phyloP scores from a whole-genome alignment of 768 basidiomycete genomes.

The Lentinula boryana region DNA sequence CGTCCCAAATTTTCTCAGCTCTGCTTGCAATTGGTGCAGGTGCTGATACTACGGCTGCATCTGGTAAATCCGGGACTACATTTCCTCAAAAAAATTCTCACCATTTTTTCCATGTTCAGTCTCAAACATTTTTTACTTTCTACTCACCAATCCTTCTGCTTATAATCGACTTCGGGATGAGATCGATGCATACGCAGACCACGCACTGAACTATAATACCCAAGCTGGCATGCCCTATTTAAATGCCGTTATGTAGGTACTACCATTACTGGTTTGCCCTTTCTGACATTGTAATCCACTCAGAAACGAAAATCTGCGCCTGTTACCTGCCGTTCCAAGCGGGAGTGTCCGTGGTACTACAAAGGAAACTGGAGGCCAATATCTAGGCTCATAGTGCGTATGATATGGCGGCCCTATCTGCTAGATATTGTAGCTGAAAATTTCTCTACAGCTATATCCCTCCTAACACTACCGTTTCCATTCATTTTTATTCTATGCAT shows the following conservation, averaged over 20 bases:
- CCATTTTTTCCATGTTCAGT: constrained; percentile 7
- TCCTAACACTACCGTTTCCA: constrained; percentile 35
- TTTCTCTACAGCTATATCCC: constrained; percentile 33
- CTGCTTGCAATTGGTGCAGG: constrained; percentile 34
- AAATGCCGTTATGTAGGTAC: constrained; percentile 28
- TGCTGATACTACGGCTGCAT: constrained; percentile 33
- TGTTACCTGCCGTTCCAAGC: constrained; percentile 43
- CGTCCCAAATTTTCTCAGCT: not conserved
- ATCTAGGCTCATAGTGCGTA: constrained; percentile 35
- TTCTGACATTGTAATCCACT: not conserved
- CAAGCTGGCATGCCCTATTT: constrained; percentile 28
- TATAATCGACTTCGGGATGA: constrained; percentile 28
- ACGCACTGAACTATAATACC: constrained; percentile 18
- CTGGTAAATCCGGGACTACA: not conserved
- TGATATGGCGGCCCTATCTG: not conserved
- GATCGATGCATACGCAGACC: constrained; percentile 23
- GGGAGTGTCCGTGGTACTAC: constrained; percentile 37
- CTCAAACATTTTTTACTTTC: constrained; percentile 25
- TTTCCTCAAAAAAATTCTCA: not conserved
- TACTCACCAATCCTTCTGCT: constrained; percentile 29
- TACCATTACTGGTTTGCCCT: not conserved
- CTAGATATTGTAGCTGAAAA: not conserved
- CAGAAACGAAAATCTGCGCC: constrained; percentile 46
- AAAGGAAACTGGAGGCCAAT: constrained; percentile 27
- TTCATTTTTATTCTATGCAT: constrained; percentile 38